A percentile compares a stretch with the other conserved stretches of the same genome.
Evolutionary conservation across 1,284 basidiomycete genomes (phyloP).

Genomic region (Leccinum fallax): DNA sequence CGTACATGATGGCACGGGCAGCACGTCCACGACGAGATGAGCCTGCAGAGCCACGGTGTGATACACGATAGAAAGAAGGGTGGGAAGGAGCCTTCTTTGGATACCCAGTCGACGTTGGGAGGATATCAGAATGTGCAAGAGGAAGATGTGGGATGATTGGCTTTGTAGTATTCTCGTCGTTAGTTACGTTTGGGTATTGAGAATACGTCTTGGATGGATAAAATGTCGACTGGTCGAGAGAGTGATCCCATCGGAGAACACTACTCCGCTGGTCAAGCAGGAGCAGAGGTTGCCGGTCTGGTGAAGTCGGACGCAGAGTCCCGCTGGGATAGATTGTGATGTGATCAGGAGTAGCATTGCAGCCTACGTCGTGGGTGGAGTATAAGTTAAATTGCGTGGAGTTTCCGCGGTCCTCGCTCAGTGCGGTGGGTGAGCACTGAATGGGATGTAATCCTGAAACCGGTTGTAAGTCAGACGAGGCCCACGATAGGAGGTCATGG

Average conservation of each 20-base stretch:
- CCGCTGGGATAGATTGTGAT: neutral
- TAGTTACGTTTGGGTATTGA: neutral
- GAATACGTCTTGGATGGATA: neutral
- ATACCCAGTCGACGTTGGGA: no score
- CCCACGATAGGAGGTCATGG: neutral
- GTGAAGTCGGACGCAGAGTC: neutral
- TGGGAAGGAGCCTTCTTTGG: neutral
- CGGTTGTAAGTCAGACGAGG: neutral
- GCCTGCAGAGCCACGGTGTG: neutral
- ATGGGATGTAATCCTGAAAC: no score
- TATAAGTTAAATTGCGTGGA: neutral
- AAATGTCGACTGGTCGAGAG: no score
- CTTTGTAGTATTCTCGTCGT: neutral
- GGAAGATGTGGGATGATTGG: neutral
- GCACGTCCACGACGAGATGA: neutral
- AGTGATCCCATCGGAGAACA: neutral
- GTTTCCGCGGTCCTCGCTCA: neutral
- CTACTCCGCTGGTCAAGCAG: neutral
- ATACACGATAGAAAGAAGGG: neutral
- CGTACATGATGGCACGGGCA: constrained; percentile 8
- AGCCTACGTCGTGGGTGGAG: neutral
- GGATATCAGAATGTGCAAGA: neutral
- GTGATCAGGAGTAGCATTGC: neutral
- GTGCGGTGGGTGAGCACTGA: neutral
- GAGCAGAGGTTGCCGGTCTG: neutral